Percentiles rank a stretch among this genome's conserved stretches.
Evolutionary conservation across 2,329 filamentous ascomycete genomes (phyloP).

Genomic region (Ophiostoma novo-ulmi): DNA sequence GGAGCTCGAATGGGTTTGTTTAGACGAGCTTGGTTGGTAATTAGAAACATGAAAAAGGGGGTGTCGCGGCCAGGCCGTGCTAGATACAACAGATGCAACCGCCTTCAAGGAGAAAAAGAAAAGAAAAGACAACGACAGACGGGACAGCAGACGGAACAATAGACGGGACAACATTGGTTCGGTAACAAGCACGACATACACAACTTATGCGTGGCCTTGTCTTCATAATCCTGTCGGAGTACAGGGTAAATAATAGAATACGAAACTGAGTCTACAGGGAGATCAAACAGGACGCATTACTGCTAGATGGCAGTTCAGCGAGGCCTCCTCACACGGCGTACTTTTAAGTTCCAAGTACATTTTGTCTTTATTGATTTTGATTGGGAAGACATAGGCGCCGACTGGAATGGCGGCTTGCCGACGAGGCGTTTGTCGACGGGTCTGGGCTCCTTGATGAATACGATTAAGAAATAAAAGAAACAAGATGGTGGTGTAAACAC

Average conservation of each 20-base stretch:
- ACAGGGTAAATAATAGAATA: neutral
- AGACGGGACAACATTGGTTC: neutral
- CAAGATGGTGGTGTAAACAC: neutral
- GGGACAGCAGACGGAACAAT: neutral
- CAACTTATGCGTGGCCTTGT: neutral
- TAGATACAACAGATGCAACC: neutral
- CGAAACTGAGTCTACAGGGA: neutral
- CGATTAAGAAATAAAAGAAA: neutral
- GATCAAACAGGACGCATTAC: neutral
- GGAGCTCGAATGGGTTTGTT: too few relatives aligned
- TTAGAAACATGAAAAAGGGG: neutral
- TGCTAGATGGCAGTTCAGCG: neutral
- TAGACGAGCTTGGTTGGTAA: neutral
- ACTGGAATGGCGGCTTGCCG: neutral
- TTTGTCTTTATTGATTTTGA: too few relatives aligned
- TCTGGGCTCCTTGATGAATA: slow-evolving; percentile 1
- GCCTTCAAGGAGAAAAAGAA: neutral
- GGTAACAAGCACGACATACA: slow-evolving; percentile 2
- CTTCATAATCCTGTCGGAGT: neutral
- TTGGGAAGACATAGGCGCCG: neutral
- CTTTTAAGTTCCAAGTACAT: neutral
- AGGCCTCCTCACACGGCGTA: neutral
- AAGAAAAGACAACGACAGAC: neutral
- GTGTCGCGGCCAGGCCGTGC: neutral
- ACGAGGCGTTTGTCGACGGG: neutral